Evolutionary conservation across 1,284 basidiomycete genomes (phyloP), one percentile per base, ranked within the genome.

Genomic region (Cystobasidium slooffiae): DNA sequence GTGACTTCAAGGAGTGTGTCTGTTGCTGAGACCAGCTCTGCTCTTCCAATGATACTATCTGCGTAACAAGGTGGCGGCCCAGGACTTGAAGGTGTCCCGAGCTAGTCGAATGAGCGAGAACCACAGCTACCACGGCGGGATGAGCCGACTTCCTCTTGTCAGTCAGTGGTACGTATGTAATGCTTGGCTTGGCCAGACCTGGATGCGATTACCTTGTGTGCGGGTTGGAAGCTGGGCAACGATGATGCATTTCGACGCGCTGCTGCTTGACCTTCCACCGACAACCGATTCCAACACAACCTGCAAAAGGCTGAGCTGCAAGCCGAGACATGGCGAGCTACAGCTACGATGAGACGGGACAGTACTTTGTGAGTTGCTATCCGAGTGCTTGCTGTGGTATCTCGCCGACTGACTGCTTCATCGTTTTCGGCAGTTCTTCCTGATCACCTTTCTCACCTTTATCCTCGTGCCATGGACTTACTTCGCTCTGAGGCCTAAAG

Each of bases 401-500:
- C 10, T 4, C 1, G 22, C 55, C 46, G n/a, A 22, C 72, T 73
- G 62, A 58, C 53, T 14, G 41, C 20, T 52, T 44, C 49, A 39
- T 43, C 61, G 58, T 31, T 31, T 43, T 49, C 63, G 62, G 39
- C 77, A 78, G 75, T 80, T 80, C 76, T 80, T 80, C 76, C 47
- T 78, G 55, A 73, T 80, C 55, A 78, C 79, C 47, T 76, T 80
- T 52, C 68, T 80, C 59, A 75, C 78, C 72, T 70, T 79, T 63
- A 51, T 78, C 69, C 74, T 80, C 55, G 31, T 80, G 58, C 80
- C 80, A 10, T 77, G 76, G 74, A 78, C 78, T 41, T 79, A 76
- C 56, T 46, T 75, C 31, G 75, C 77, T 51, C 43, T 80, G 47
- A 75, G 59, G 51, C 39, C 70, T 31, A 68, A 68, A 31, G 53